These are phyloP conservation scores for Alternaria consortialis DNA, from an alignment of 2,329 filamentous ascomycete genomes.

Conservation along the genomic window DNA sequence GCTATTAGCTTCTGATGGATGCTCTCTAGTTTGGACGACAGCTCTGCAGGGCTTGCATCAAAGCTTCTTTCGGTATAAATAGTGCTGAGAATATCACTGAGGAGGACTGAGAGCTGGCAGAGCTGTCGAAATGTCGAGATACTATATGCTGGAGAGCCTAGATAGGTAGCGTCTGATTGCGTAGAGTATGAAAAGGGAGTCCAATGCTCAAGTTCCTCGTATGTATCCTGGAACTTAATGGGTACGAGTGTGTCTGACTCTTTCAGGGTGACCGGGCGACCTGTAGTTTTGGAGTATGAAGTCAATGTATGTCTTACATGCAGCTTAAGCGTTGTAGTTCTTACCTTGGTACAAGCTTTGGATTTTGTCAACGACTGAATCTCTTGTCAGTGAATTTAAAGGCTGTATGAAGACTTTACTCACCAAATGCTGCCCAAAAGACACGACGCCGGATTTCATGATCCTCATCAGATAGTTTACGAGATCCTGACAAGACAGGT, in stretches of 20 bases:
- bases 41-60: slow-evolving; percentile 44
- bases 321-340: too few species aligned
- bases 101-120: slow-evolving; percentile 58
- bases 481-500: slow-evolving; percentile 39
- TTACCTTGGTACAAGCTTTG: too few species aligned
- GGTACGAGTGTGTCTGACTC: slow-evolving; percentile 59
- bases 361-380: too few species aligned
- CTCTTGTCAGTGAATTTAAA: too few species aligned
- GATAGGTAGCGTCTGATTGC: slow-evolving; percentile 38
- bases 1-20: slow-evolving; percentile 41
- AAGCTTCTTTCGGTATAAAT: slow-evolving; percentile 53
- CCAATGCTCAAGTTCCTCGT: slow-evolving; percentile 64
- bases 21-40: slow-evolving; percentile 49
- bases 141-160: slow-evolving; percentile 53
- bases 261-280: slow-evolving; percentile 60
- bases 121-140: slow-evolving; percentile 56
- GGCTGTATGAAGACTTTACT: background rate
- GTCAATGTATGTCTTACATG: too few species aligned
- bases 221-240: slow-evolving; percentile 59
- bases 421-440: slow-evolving; percentile 58
- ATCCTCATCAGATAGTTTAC: slow-evolving; percentile 57
- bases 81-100: slow-evolving; percentile 52
- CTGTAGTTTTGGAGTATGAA: slow-evolving; percentile 62
- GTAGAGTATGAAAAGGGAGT: slow-evolving; percentile 54
- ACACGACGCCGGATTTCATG: slow-evolving; percentile 57